A percentile compares a stretch with the other conserved stretches of the same genome.
Evolutionary conservation across 164 flowering plant species (phyloP).

Genomic region (Aristolochia fimbriata): DNA sequence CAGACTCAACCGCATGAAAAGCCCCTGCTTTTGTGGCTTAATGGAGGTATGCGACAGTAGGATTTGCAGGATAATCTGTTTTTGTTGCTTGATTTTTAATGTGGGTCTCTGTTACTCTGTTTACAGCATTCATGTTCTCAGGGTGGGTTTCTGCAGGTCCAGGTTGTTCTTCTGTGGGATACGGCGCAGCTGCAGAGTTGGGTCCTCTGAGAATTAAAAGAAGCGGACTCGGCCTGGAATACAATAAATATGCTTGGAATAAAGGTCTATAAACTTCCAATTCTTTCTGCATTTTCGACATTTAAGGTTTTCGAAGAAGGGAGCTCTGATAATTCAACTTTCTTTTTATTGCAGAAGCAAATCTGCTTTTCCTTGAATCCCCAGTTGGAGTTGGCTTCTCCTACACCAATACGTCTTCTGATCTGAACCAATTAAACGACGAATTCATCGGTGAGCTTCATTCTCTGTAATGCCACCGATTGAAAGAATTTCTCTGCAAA

Average conservation of each 20-base stretch:
- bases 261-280: constrained; percentile 24
- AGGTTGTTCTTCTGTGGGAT: constrained; percentile 78
- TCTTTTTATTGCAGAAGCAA: constrained; percentile 42
- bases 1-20: constrained; percentile 33
- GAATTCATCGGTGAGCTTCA: constrained; percentile 36
- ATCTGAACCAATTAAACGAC: constrained; percentile 40
- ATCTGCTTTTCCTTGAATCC: constrained; percentile 70
- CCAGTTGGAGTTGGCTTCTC: constrained; percentile 82
- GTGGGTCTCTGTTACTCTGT: no score
- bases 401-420: constrained; percentile 61
- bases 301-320: no score
- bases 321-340: no score
- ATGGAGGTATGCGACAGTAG: constrained; percentile 44
- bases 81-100: no score
- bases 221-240: constrained; percentile 35
- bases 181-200: constrained; percentile 63
- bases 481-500: no score
- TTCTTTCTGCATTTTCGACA: neutral
- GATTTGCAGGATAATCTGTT: no score
- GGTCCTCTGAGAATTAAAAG: constrained; percentile 50
- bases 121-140: no score
- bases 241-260: constrained; percentile 51
- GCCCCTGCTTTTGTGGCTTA: constrained; percentile 72
- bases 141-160: constrained; percentile 44
- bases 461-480: no score